Evolutionary conservation across 2,329 filamentous ascomycete genomes (phyloP).

Genomic region (Escovopsis sp.): DNA sequence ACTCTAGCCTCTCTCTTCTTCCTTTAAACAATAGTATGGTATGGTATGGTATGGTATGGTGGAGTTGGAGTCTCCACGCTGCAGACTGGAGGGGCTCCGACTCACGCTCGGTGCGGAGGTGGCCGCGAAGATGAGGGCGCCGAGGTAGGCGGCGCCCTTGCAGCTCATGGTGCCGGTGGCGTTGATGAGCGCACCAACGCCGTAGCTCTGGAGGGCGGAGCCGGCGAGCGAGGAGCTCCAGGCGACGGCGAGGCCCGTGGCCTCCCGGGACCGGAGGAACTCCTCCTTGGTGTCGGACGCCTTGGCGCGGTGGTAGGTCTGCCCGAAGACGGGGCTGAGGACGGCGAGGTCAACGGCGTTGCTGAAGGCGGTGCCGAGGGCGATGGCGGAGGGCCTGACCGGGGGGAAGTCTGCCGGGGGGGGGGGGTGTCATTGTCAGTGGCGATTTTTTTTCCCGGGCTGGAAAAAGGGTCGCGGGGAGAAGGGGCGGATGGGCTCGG

Average conservation of each 20-base stretch:
- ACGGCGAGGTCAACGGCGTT: conserved; percentile 82
- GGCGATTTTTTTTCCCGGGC: background rate
- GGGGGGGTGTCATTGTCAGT: conserved; percentile 1
- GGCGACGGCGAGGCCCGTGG: conserved; percentile 69
- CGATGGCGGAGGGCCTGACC: conserved; percentile 96
- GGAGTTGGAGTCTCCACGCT: too few relatives aligned
- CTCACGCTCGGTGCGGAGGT: conserved; percentile 73
- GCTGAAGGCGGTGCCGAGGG: conserved; percentile 90
- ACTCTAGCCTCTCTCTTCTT: background rate
- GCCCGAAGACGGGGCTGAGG: conserved; percentile 78
- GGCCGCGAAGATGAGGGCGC: conserved; percentile 80
- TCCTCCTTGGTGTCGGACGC: conserved; percentile 88
- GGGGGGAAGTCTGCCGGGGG: conserved; percentile 39
- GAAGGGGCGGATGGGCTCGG: background rate
- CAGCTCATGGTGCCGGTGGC: conserved; percentile 90
- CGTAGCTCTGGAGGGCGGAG: conserved; percentile 78
- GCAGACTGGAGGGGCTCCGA: background rate
- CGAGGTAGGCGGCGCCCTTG: conserved; percentile 93
- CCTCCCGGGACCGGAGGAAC: conserved; percentile 88
- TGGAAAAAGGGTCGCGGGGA: background rate
- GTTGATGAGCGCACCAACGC: conserved; percentile 81
- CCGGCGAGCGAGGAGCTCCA: conserved; percentile 86
- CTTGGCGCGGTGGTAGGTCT: conserved; percentile 88
- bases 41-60: background rate
- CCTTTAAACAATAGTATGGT: background rate